Evolutionary conservation across 441 rosid genomes (phyloP).

Genomic region (Melastoma candidum): DNA sequence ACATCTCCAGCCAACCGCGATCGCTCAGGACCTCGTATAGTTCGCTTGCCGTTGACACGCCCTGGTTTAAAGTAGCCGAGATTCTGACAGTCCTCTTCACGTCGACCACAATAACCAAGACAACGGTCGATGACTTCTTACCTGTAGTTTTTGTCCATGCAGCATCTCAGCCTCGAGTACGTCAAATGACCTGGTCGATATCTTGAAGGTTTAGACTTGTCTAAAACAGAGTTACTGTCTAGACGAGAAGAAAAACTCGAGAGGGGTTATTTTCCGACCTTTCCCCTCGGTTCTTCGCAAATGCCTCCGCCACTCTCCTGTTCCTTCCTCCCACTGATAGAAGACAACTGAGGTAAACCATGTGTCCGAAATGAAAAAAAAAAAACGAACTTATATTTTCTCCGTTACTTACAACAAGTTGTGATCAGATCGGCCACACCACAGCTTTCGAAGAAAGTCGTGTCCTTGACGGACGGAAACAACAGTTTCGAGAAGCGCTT

Average conservation of each 20-base stretch:
- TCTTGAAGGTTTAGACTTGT: too few relatives aligned
- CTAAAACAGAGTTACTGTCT: constrained; percentile 6
- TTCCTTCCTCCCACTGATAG: constrained; percentile 91
- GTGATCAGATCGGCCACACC: constrained; percentile 95
- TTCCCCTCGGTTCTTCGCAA: constrained; percentile 68
- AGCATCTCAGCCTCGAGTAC: constrained; percentile 96
- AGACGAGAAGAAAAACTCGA: constrained; percentile 9
- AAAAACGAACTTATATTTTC: constrained; percentile 7
- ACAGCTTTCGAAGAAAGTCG: constrained; percentile 93
- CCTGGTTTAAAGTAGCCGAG: constrained; percentile 26
- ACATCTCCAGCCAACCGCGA: constrained; percentile 77
- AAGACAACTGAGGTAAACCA: background rate
- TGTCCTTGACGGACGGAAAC: constrained; percentile 81
- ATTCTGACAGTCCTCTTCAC: background rate
- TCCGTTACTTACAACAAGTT: constrained; percentile 72
- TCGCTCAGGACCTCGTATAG: constrained; percentile 72
- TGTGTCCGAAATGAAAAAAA: background rate
- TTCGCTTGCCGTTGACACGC: constrained; percentile 89
- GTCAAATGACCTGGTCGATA: constrained; percentile 62
- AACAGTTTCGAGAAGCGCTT: constrained; percentile 72
- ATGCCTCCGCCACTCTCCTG: constrained; percentile 90
- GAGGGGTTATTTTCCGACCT: constrained; percentile 29
- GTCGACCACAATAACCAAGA: too few relatives aligned
- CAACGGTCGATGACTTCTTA: constrained; percentile 11
- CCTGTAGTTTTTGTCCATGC: constrained; percentile 95